A percentile compares a stretch with the other conserved stretches of the same genome.
Conservation (phyloP, 2,329 filamentous ascomycete genomes). For the Sporothrix curviconia region DNA sequence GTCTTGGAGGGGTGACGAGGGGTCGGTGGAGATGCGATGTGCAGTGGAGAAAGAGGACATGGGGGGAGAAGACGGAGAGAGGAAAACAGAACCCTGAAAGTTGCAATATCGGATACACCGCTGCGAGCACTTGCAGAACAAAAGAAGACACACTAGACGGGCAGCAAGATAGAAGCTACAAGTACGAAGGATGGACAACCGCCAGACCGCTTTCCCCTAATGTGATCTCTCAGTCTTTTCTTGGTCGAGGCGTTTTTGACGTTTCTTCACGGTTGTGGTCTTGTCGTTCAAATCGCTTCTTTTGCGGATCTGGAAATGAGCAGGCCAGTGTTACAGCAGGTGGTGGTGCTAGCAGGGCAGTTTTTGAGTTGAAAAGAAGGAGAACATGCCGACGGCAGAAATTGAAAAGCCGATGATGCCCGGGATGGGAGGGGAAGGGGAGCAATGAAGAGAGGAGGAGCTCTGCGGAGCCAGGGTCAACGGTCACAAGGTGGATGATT, state of each 20-base stretch:
- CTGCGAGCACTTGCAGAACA: neutral
- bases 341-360: neutral
- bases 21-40: neutral
- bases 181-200: too few species aligned
- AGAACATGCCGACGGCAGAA: too few species aligned
- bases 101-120: neutral
- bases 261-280: neutral
- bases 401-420: constrained; percentile 3
- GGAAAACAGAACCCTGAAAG: neutral
- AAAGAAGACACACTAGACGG: neutral
- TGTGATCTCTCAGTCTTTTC: neutral
- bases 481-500: too few species aligned
- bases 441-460: neutral
- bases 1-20: neutral
- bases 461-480: too few species aligned
- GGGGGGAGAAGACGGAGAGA: neutral
- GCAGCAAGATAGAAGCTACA: neutral
- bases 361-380: too few species aligned
- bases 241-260: neutral
- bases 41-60: neutral
- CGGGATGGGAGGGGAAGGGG: neutral
- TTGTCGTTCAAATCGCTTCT: neutral
- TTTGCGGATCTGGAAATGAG: neutral
- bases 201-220: neutral
- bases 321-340: neutral